A percentile compares a stretch with the other conserved stretches of the same genome.
phyloP scores from a whole-genome alignment of 2,329 filamentous ascomycete genomes.

The Tolypocladium ophioglossoides region DNA sequence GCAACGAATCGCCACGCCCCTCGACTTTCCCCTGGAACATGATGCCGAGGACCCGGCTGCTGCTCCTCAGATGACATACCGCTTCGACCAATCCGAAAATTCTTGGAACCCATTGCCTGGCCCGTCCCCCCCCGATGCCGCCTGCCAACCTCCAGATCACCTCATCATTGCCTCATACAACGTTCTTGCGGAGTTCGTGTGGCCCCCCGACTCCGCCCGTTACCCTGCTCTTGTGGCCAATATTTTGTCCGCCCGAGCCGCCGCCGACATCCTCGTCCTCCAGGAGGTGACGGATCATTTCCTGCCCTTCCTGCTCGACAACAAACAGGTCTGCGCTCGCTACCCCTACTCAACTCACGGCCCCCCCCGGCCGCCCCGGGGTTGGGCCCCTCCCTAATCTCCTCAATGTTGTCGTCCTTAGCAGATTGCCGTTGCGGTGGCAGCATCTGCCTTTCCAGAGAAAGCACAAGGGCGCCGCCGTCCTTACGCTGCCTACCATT shows the following conservation, averaged over 20 bases:
- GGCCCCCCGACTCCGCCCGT: constrained; percentile 30
- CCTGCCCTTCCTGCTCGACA: constrained; percentile 40
- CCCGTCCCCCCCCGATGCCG: neutral
- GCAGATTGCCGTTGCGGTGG: constrained; percentile 45
- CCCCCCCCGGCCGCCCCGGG: constrained; percentile 30
- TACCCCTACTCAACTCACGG: constrained; percentile 50
- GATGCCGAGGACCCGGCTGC: neutral
- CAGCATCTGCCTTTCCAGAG: constrained; percentile 39
- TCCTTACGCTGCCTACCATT: constrained; percentile 30
- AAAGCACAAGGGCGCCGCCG: constrained; percentile 46
- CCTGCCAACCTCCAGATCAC: neutral
- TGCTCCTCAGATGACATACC: neutral
- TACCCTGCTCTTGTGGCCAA: constrained; percentile 33
- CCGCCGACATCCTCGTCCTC: constrained; percentile 39
- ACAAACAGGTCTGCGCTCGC: constrained; percentile 29
- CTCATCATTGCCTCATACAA: constrained; percentile 41
- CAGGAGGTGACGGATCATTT: constrained; percentile 58
- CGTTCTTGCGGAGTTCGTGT: constrained; percentile 39
- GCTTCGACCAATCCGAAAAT: neutral
- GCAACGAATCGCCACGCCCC: neutral
- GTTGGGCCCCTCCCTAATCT: constrained; percentile 47
- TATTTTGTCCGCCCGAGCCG: constrained; percentile 29
- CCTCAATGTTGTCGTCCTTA: constrained; percentile 51
- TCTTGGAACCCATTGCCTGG: neutral
- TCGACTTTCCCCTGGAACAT: neutral